Evolutionary conservation across 75 land plant genomes (phyloP), one percentile per base, ranked within the genome.

Genomic region (Selaginella moellendorffii): DNA sequence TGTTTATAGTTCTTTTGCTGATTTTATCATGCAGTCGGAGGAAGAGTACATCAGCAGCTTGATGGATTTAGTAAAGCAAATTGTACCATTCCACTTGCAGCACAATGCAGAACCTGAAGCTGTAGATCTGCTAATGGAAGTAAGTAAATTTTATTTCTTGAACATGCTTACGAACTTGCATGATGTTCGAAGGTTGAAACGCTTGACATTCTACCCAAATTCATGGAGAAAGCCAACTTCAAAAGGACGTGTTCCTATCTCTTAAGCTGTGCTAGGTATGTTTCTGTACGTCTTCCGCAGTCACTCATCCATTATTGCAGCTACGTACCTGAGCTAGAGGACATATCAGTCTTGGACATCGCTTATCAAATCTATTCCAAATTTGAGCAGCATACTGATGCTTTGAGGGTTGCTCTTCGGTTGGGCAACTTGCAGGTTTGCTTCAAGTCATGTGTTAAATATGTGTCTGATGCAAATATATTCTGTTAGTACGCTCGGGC

Each of bases 21-120:
- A n/a, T n/a, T n/a, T n/a, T n/a, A n/a, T n/a, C n/a, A n/a, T 59
- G 52, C 87, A 89, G 87, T 54, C 56, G 63, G 99, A 84, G 12
- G 87, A 88, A 21, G 73, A 75, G 25, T 72, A 80, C 23, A 64
- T 86, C 18, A 87, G 88, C 74, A 90, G 80, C 72, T 75, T 95
- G 8, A 89, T 95, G 99, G 99, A 84, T 29, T 77, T 95, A 30
- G 99, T 95, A 2, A 82, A 82, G 53, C 87, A 95, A 64, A 95
- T 95, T 71, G 91, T 89, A 72, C 81, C 90, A 22, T 95, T 95
- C 62, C 99, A 95, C 77, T 84, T 95, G 80, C 84, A 95, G 99
- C 99, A 95, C 70, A 95, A 95, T 78, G 99, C 99, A 58, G 99
- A 95, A 71, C 99, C 96, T 23, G 99, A 95, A 71, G 99, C 99